Percentiles rank a stretch among this genome's conserved stretches.
Evolutionary conservation across 768 basidiomycete species (phyloP).

Genomic region (Clavaria fumosa): DNA sequence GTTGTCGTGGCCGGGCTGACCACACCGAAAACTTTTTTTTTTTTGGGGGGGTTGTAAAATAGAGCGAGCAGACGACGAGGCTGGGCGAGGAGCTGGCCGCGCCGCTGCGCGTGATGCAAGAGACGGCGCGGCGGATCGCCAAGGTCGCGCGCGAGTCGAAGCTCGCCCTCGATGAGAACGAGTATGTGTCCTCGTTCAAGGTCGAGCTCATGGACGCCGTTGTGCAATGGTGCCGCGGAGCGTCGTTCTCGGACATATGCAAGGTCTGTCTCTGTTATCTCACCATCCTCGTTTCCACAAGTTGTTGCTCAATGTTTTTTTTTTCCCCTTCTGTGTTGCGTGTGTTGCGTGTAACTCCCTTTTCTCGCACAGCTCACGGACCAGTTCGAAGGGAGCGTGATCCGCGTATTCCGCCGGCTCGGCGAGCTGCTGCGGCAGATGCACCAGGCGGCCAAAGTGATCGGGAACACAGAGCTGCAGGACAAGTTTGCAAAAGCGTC

Average conservation of each 20-base stretch:
- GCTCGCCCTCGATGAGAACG: constrained; percentile 75
- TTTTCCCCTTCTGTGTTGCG: too few species aligned
- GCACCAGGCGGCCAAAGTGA: constrained; percentile 89
- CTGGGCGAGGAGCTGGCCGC: constrained; percentile 89
- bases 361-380: constrained; percentile 93
- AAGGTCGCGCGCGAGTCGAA: constrained; percentile 93
- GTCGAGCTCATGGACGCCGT: constrained; percentile 98
- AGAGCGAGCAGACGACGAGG: constrained; percentile 79
- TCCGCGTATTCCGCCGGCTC: constrained; percentile 88
- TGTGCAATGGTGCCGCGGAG: constrained; percentile 95
- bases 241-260: constrained; percentile 90
- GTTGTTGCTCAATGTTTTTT: too few species aligned
- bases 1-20: too few species aligned
- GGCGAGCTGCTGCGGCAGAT: constrained; percentile 94
- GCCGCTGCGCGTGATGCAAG: constrained; percentile 89
- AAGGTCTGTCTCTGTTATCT: constrained; percentile 39
- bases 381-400: constrained; percentile 93
- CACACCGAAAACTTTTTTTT: too few species aligned
- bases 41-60: not conserved
- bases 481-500: constrained; percentile 87
- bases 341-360: too few species aligned
- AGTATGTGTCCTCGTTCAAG: constrained; percentile 94
- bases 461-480: constrained; percentile 86
- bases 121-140: constrained; percentile 89
- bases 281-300: not conserved